Evolutionary conservation across 148 eudicot species (phyloP).

Genomic region (Fagopyrum tataricum): DNA sequence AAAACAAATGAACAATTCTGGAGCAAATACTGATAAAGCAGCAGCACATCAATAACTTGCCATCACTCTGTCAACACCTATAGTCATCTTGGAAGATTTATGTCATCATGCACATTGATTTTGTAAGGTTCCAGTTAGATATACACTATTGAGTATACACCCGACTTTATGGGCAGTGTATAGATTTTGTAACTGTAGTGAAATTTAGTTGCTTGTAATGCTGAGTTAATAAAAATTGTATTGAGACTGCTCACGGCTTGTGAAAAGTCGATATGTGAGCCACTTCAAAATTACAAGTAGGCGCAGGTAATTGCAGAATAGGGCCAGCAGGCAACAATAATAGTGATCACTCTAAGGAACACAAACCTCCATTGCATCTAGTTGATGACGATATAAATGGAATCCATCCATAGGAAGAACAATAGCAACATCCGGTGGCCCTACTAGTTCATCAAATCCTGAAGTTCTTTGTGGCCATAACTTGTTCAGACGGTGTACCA

Average conservation of each 20-base stretch:
- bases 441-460: conserved; percentile 52
- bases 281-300: neutral
- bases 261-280: neutral
- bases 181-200: neutral
- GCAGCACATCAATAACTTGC: neutral
- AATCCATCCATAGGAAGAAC: conserved; percentile 99
- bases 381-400: conserved; percentile 90
- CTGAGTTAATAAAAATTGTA: neutral
- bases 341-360: neutral
- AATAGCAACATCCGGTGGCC: conserved; percentile 61
- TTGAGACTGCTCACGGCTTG: neutral
- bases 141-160: neutral
- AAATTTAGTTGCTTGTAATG: neutral
- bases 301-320: neutral
- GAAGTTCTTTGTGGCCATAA: conserved; percentile 68
- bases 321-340: neutral
- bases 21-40: neutral
- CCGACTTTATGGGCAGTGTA: neutral
- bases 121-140: neutral
- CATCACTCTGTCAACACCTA: neutral
- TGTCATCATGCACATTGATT: neutral
- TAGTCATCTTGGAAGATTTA: neutral
- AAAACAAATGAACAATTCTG: neutral
- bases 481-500: conserved; percentile 65
- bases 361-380: conserved; percentile 89